These are phyloP conservation scores for Staphylotrichum tortipilum DNA, from an alignment of 495 filamentous ascomycete species.

Conservation along the genomic window DNA sequence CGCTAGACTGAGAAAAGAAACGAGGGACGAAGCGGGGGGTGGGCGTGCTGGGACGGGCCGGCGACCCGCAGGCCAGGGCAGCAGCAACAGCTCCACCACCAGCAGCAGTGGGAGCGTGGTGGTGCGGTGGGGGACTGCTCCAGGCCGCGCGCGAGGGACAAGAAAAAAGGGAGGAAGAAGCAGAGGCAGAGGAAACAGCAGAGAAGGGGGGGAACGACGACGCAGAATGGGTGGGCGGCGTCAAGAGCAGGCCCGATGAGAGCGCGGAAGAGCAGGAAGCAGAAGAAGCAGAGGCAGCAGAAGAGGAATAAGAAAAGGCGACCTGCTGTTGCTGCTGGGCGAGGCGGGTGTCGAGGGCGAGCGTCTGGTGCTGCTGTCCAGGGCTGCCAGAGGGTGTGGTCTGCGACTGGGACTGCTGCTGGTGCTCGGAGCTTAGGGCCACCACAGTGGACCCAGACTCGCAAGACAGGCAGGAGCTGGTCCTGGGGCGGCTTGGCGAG, in stretches of 20 bases:
- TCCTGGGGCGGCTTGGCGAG: too few relatives aligned
- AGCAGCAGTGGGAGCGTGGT: too few relatives aligned
- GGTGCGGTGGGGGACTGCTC: conserved; percentile 25
- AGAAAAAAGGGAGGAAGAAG: conserved; percentile 39
- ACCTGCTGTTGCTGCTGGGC: too few relatives aligned
- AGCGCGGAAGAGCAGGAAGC: conserved; percentile 13
- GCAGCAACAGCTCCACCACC: too few relatives aligned
- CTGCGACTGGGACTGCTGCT: too few relatives aligned
- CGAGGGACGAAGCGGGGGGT: conserved; percentile 22
- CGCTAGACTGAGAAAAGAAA: conserved; percentile 51
- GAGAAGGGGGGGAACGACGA: too few relatives aligned
- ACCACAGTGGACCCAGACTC: conserved; percentile 26
- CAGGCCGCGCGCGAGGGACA: conserved; percentile 21
- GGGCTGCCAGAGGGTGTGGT: too few relatives aligned
- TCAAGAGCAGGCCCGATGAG: conserved; percentile 35
- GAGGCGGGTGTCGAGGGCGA: conserved; percentile 28
- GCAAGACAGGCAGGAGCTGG: conserved; percentile 30
- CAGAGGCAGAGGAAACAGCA: too few relatives aligned
- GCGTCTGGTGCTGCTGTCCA: too few relatives aligned
- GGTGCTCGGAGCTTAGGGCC: conserved; percentile 6
- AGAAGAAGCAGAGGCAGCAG: too few relatives aligned
- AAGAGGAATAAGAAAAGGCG: too few relatives aligned
- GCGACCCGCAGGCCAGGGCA: conserved; percentile 18
- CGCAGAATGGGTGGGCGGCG: conserved; percentile 39
- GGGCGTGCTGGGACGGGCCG: conserved; percentile 15